Evolutionary conservation across 1,284 basidiomycete species (phyloP).

Genomic region (Tausonia pullulans): DNA sequence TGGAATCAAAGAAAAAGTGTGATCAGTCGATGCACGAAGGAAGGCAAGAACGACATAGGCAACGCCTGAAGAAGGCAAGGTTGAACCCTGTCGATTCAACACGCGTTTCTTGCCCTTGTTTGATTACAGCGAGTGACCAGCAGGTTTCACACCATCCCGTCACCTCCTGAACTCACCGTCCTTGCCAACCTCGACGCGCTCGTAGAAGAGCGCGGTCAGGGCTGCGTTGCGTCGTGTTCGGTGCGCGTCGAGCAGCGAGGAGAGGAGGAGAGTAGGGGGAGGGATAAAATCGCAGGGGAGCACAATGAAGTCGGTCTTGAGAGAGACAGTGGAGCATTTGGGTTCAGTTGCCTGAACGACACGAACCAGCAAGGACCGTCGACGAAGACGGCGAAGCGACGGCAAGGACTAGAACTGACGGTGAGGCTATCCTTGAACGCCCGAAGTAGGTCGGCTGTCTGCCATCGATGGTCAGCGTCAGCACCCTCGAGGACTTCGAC

Average conservation of each 20-base stretch:
- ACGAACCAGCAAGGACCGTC: not conserved
- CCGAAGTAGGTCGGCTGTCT: conserved; percentile 32
- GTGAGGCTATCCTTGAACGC: conserved; percentile 31
- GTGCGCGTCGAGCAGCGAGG: conserved; percentile 66
- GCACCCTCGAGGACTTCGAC: not conserved
- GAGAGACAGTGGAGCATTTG: not conserved
- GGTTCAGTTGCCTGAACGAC: not conserved
- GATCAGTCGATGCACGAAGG: too few relatives aligned
- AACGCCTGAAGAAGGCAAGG: too few relatives aligned
- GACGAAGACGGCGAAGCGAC: too few relatives aligned
- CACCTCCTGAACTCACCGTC: conserved; percentile 23
- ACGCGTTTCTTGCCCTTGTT: too few relatives aligned
- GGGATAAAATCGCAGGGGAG: conserved; percentile 84
- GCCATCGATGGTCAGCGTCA: not conserved
- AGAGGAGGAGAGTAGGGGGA: conserved; percentile 57
- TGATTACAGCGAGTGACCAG: too few relatives aligned
- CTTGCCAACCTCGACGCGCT: conserved; percentile 46
- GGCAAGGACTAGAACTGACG: conserved; percentile 19
- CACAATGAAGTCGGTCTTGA: conserved; percentile 67
- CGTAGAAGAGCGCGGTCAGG: conserved; percentile 67
- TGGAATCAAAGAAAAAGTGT: not conserved
- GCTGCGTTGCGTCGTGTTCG: conserved; percentile 60
- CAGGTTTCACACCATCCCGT: too few relatives aligned
- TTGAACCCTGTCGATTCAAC: too few relatives aligned
- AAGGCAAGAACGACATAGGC: too few relatives aligned